A percentile compares a stretch with the other conserved stretches of the same genome.
Conservation (phyloP, 306 rosid species). For the Phaseolus lunatus region DNA sequence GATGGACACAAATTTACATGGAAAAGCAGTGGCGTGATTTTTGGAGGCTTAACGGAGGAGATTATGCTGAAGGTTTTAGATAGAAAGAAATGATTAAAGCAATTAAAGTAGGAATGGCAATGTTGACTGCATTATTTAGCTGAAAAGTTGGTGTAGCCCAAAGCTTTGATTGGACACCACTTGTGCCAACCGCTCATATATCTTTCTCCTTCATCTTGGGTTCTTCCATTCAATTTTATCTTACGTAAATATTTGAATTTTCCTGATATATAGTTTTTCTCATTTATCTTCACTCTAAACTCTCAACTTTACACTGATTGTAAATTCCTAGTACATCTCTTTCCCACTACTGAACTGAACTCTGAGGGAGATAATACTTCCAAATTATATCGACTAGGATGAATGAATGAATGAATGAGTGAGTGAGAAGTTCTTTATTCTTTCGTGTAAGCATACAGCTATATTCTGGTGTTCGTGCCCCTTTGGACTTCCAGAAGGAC, state of each 20-base stretch:
- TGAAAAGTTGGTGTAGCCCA: conserved; percentile 21
- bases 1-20: background rate
- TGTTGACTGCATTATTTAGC: background rate
- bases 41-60: conserved; percentile 18
- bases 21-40: conserved; percentile 6
- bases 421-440: background rate
- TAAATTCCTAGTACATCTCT: too few species aligned
- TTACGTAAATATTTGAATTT: too few species aligned
- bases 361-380: background rate
- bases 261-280: too few species aligned
- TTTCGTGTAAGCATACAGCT: background rate
- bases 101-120: conserved; percentile 19
- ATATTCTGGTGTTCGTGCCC: background rate
- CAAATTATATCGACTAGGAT: background rate
- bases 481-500: background rate
- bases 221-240: too few species aligned
- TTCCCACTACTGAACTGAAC: background rate
- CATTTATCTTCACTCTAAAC: too few species aligned
- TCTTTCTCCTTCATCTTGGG: too few species aligned
- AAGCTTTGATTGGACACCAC: conserved; percentile 44
- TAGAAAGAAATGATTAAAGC: conserved; percentile 31
- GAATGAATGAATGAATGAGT: too few species aligned
- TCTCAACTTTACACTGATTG: too few species aligned
- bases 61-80: background rate
- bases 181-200: background rate